Evolutionary conservation across 148 eudicot genomes (phyloP).

Genomic region (Diospyros lotus): DNA sequence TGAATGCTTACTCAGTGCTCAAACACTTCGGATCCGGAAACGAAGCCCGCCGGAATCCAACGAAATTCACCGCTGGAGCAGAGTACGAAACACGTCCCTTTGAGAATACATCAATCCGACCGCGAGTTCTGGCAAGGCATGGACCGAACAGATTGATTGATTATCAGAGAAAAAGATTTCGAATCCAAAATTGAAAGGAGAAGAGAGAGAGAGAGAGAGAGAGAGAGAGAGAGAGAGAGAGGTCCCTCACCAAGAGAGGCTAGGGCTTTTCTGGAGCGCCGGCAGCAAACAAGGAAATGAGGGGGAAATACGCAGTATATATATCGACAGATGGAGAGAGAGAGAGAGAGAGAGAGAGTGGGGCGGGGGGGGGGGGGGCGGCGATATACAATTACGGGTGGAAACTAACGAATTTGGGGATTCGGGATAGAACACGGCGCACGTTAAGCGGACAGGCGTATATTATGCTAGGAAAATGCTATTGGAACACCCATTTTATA

Average conservation of each 20-base stretch:
- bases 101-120: not conserved
- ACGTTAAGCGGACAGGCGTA: not conserved
- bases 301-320: not conserved
- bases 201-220: not conserved
- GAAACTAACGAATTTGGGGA: constrained; percentile 3
- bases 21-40: not conserved
- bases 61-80: not conserved
- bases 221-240: too few relatives aligned
- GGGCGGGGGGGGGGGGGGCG: constrained; percentile 6
- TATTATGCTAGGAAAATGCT: not conserved
- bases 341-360: constrained; percentile 5
- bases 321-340: not conserved
- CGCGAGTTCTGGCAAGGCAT: not conserved
- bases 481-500: not conserved
- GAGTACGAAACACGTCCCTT: not conserved
- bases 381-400: constrained; percentile 9
- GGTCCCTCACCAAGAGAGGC: constrained; percentile 6
- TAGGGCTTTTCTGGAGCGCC: constrained; percentile 16
- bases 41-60: constrained; percentile 3
- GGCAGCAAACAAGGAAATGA: constrained; percentile 8
- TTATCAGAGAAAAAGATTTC: not conserved
- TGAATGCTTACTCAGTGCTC: constrained; percentile 4
- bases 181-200: not conserved
- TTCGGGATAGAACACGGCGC: constrained; percentile 8
- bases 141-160: not conserved